Conservation (phyloP, 2,329 filamentous ascomycete genomes). For the Apiospora saccharicola region DNA sequence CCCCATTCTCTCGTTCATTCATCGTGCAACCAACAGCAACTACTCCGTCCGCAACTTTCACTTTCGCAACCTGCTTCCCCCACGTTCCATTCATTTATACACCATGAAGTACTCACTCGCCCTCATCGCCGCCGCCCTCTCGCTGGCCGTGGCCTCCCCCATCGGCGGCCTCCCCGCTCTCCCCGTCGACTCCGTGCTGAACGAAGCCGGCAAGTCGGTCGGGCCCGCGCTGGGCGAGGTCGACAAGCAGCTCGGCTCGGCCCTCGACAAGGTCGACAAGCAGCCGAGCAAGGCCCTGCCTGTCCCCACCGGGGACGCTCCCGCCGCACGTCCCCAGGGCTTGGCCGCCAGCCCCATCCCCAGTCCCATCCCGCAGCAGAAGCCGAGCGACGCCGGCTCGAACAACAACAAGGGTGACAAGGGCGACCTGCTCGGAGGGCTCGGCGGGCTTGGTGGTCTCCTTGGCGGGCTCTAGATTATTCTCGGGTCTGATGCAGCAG, state of each 20-base stretch:
- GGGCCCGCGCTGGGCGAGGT: background rate
- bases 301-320: background rate
- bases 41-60: background rate
- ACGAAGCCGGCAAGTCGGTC: background rate
- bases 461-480: background rate
- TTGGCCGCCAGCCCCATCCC: background rate
- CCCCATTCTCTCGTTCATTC: background rate
- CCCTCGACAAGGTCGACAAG: background rate
- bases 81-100: background rate
- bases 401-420: background rate
- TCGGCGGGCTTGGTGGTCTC: background rate
- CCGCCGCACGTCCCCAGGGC: background rate
- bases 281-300: background rate
- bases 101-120: slow-evolving; percentile 7
- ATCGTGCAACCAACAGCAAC: background rate
- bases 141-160: background rate
- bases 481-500: background rate
- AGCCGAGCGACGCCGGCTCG: background rate
- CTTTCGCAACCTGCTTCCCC: background rate
- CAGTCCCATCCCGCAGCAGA: background rate
- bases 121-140: background rate
- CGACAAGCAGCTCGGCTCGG: background rate
- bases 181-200: background rate
- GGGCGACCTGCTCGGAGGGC: background rate
- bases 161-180: background rate